Evolutionary conservation across 768 basidiomycete genomes (phyloP), one percentile per base, ranked within the genome.

Genomic region (Kwoniella shandongensis): DNA sequence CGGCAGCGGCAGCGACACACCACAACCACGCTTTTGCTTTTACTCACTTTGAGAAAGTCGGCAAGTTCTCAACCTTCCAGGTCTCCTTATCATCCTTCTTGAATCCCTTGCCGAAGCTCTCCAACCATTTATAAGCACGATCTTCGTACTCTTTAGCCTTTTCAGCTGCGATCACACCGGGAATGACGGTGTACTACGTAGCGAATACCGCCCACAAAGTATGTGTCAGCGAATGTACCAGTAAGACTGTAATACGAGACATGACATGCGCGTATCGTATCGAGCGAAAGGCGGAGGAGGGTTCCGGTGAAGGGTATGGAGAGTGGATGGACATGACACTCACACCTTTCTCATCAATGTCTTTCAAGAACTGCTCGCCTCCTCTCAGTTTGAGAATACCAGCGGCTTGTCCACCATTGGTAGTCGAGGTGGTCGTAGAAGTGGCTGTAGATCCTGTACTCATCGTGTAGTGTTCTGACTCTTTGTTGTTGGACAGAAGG

Each of bases 61-160:
- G 76, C 30, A 78, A 47, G 44, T 73, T 66, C 10, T 67, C 69
- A 17, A 60, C 51, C 15, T 66, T 59, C 72, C 74, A 74, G 2
- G 77, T 78, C 3, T 57, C 52, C 13, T 66, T 63, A 57, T 76
- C 75, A 46, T 77, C 69, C 30, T 65, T 55, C 57, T 77, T 73
- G 64, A 74, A 78, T 10, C 76, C 76, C 25, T 67, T 64, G 4
- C 67, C 67, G 42, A 74, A 76, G 38, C 55, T 54, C 54, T 78
- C 77, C 44, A 76, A 57, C 74, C 75, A 78, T 10, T 58, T 51
- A 41, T 75, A 70, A 15, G 67, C 63, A 22, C 57, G 44, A 22
- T 69, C 54, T 18, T 64, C 72, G 44, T 77, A 75, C 23, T 54
- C 49, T 17, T 47, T 53, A 0, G 76, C 72, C 25, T 61, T 60